These are phyloP conservation scores for Eucalyptus shirleyi DNA, from an alignment of 345 rosid species.

Conservation along the genomic window DNA sequence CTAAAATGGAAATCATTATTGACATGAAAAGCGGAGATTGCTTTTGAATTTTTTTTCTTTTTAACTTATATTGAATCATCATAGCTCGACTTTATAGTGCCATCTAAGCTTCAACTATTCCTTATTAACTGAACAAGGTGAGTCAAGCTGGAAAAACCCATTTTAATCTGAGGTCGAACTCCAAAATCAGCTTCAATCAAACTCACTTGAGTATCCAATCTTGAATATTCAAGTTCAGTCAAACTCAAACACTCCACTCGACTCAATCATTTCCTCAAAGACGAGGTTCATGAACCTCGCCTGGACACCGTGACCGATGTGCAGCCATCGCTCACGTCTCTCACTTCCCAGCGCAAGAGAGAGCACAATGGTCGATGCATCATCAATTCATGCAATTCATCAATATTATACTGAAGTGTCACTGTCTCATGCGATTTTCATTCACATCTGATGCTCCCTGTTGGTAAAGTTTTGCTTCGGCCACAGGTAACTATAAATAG, in stretches of 20 bases:
- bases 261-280: neutral
- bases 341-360: neutral
- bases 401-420: neutral
- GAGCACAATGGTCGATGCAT: neutral
- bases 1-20: neutral
- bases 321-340: neutral
- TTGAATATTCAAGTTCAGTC: neutral
- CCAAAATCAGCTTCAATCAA: neutral
- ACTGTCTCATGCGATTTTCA: neutral
- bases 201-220: neutral
- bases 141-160: neutral
- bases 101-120: neutral
- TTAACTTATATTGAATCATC: neutral
- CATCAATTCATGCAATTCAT: neutral
- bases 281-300: neutral
- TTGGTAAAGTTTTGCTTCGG: neutral
- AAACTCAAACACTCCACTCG: neutral
- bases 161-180: neutral
- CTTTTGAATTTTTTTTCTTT: neutral
- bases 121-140: neutral
- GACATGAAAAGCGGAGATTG: neutral
- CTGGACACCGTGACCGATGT: too few relatives aligned
- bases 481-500: neutral
- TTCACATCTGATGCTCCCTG: neutral
- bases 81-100: neutral